Evolutionary conservation across 1,284 basidiomycete species (phyloP).

Genomic region (Trametes versicolor): DNA sequence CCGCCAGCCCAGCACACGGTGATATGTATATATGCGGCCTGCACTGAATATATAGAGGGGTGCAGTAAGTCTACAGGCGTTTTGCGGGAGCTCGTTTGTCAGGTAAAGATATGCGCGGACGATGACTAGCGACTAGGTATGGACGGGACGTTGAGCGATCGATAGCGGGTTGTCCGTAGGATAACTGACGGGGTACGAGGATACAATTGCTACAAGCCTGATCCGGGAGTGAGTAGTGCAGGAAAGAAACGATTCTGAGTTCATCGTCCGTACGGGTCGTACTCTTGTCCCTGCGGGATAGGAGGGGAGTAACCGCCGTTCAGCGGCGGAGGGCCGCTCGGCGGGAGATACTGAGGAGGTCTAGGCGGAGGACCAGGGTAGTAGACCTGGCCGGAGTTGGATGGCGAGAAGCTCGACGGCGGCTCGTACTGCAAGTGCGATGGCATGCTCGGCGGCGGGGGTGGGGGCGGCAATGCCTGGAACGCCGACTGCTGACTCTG

Average conservation of each 20-base stretch:
- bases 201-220: slow-evolving; percentile 13
- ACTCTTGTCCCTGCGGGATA: slow-evolving; percentile 31
- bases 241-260: slow-evolving; percentile 3
- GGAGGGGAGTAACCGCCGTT: slow-evolving; percentile 35
- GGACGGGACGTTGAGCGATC: slow-evolving; percentile 1
- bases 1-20: not conserved
- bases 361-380: slow-evolving; percentile 51
- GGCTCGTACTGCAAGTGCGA: slow-evolving; percentile 39
- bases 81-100: slow-evolving; percentile 1
- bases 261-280: slow-evolving; percentile 28
- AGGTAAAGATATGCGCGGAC: slow-evolving; percentile 10
- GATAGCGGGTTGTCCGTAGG: slow-evolving; percentile 24
- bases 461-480: slow-evolving; percentile 50
- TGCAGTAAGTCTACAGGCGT: slow-evolving; percentile 23
- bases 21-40: not conserved
- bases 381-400: slow-evolving; percentile 38
- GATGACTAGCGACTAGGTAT: slow-evolving; percentile 11
- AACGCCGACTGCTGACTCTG: slow-evolving; percentile 45
- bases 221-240: slow-evolving; percentile 9
- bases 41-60: slow-evolving; percentile 23
- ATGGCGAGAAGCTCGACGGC: slow-evolving; percentile 30
- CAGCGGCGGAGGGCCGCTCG: slow-evolving; percentile 22
- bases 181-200: slow-evolving; percentile 13
- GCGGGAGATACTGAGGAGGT: slow-evolving; percentile 46
- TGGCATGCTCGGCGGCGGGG: slow-evolving; percentile 41